Evolutionary conservation across 495 filamentous ascomycete species (phyloP).

Genomic region (Aspergillus steynii): DNA sequence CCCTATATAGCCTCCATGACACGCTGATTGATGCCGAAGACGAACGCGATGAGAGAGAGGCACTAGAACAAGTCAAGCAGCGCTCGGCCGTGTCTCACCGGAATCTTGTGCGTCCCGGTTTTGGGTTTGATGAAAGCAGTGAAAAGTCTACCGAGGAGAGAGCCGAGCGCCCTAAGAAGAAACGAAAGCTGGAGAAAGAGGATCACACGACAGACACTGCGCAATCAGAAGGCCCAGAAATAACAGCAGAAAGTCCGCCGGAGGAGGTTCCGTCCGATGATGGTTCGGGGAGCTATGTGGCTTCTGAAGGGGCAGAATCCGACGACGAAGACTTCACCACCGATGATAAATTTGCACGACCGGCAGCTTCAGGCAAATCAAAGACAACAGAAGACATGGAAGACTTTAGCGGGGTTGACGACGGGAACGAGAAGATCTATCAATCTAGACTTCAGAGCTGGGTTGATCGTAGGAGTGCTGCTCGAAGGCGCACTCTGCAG

Average conservation of each 20-base stretch:
- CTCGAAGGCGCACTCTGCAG: conserved; percentile 52
- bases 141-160: conserved; percentile 25
- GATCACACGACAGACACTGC: conserved; percentile 4
- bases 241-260: conserved; percentile 34
- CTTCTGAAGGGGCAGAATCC: conserved; percentile 35
- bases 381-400: conserved; percentile 52
- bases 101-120: conserved; percentile 77
- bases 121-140: conserved; percentile 55
- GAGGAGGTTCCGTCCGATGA: conserved; percentile 46
- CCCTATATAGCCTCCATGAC: conserved; percentile 64
- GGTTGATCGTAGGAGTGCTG: conserved; percentile 66
- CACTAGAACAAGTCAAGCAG: conserved; percentile 42
- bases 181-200: conserved; percentile 32
- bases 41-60: conserved; percentile 57
- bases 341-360: conserved; percentile 26
- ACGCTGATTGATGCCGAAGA: conserved; percentile 78
- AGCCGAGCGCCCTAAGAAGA: conserved; percentile 39
- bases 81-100: conserved; percentile 69
- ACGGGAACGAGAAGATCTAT: conserved; percentile 86
- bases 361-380: conserved; percentile 42
- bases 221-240: conserved; percentile 13
- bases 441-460: conserved; percentile 74
- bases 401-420: conserved; percentile 78
- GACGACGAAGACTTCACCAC: conserved; percentile 39
- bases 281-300: conserved; percentile 41